phyloP scores from a whole-genome alignment of 176 grass and related monocot species.

The Otatea glauca region DNA sequence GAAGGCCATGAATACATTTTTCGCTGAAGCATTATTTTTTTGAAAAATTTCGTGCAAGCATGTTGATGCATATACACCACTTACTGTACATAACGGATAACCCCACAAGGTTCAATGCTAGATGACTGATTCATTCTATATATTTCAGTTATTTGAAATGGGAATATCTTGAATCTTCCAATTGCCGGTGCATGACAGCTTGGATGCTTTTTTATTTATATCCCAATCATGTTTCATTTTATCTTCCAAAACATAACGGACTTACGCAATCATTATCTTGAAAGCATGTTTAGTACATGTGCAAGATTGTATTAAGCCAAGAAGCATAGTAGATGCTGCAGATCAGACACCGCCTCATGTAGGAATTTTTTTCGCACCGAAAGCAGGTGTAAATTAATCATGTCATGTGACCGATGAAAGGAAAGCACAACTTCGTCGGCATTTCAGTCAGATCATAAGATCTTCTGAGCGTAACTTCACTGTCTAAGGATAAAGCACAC shows the following conservation, averaged over 20 bases:
- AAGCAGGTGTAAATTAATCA: neutral
- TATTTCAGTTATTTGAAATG: slow-evolving; percentile 39
- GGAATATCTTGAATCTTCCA: slow-evolving; percentile 27
- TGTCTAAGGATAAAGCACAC: neutral
- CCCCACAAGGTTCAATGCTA: neutral
- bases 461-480: neutral
- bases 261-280: neutral
- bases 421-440: neutral
- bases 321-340: neutral
- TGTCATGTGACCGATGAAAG: neutral
- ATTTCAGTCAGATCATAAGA: neutral
- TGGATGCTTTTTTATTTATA: neutral
- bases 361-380: neutral
- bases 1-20: neutral
- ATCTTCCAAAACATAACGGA: neutral
- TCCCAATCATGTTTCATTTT: neutral
- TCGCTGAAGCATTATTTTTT: neutral
- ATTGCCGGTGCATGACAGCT: neutral
- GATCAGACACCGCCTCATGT: neutral
- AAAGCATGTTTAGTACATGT: neutral
- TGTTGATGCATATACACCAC: neutral
- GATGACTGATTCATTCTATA: slow-evolving; percentile 54
- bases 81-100: slow-evolving; percentile 22
- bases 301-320: slow-evolving; percentile 15
- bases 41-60: no score